Base-by-base conservation (phyloP, 1,284 basidiomycete genomes). In the Pseudozyma thailandica region DNA sequence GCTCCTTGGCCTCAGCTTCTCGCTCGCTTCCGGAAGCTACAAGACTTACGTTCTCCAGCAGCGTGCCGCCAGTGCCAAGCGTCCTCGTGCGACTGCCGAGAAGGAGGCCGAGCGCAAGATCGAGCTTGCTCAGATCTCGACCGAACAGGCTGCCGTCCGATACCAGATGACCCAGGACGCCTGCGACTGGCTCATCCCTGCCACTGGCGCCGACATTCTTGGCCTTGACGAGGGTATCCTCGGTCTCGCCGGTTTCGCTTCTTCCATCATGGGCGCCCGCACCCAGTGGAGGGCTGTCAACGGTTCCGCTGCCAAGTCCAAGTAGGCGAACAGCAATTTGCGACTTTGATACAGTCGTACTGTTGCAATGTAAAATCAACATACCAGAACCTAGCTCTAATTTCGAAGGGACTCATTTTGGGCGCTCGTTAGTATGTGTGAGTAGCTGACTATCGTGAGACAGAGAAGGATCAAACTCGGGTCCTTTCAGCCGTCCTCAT, bases 131-230 rank as follows among this genome's bases (percentile, higher is more conserved):
- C 85, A 87, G 38, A 83, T 92, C 35, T 83, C 87, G 71, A 92
- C 91, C 39, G 87, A 90, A 72, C 89, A 89, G 55, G 60, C 85
- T 27, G 88, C 87, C 7, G 87, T 89, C 26, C 88, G 89, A 21
- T 88, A 88, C 76, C 93, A 95, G 84, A 88, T 95, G 79, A 84
- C 89, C 48, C 89, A 92, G 73, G 93, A 95, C 83, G 81, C 88
- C 20, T 85, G 93, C 61, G 93, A 95, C 81, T 84, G 94, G 72
- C 92, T 92, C 89, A 89, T 94, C 80, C 96, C 95, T 12, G 91
- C 93, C 12, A 90, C 91, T 42, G 90, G 88, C 65, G 87, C 94
- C 43, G 92, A 90, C 44, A 86, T 92, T 62, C 87, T 91, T 71
- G 88, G 88, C 75, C 81, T 96, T 73, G 94, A 91, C 82, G 95